phyloP scores from a whole-genome alignment of 495 filamentous ascomycete genomes.

The Daldinia loculata region DNA sequence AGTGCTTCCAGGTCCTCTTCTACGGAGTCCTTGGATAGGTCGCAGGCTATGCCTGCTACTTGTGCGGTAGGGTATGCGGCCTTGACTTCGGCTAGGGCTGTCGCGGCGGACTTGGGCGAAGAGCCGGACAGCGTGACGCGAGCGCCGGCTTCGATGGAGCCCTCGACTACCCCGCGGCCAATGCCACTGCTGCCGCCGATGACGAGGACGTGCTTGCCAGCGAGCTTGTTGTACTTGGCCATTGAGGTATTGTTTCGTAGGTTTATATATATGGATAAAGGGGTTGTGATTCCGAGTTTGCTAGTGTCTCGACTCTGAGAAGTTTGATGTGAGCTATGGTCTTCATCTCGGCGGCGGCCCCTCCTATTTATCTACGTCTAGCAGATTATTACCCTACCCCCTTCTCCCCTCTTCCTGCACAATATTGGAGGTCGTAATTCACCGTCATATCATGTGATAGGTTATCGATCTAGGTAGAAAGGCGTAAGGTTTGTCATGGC shows the following conservation, averaged over 20 bases:
- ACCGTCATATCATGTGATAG: background rate
- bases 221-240: conserved; percentile 53
- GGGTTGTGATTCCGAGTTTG: conserved; percentile 43
- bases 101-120: conserved; percentile 49
- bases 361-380: conserved; percentile 21
- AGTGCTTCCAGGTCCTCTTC: conserved; percentile 55
- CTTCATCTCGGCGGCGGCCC: background rate
- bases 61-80: conserved; percentile 46
- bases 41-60: conserved; percentile 55
- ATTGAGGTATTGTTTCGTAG: conserved; percentile 28
- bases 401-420: background rate
- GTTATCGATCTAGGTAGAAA: background rate
- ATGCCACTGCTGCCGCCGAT: conserved; percentile 67
- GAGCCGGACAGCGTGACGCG: conserved; percentile 65
- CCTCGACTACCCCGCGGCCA: conserved; percentile 64
- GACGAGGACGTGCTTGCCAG: conserved; percentile 57
- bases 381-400: background rate
- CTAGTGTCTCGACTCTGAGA: background rate
- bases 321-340: background rate
- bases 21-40: conserved; percentile 61
- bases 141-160: conserved; percentile 58
- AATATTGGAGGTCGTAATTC: background rate
- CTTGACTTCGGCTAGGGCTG: conserved; percentile 49
- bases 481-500: background rate
- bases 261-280: conserved; percentile 42